A percentile compares a stretch with the other conserved stretches of the same genome.
Conservation (phyloP, 23 red algal genomes). For the Gracilaria domingensis region DNA sequence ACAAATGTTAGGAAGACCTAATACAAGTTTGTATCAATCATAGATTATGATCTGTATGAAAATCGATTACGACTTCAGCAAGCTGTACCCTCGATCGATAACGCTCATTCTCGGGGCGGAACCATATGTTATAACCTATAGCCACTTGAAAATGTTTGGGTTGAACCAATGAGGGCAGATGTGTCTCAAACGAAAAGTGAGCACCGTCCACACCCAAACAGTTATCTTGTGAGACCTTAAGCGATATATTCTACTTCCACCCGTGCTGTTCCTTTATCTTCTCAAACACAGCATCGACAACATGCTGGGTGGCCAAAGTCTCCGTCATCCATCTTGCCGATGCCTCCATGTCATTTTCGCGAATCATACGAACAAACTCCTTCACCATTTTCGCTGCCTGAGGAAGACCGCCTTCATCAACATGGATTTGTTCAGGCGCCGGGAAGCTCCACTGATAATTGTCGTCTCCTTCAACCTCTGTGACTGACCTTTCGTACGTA, state of each 20-base stretch:
- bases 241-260: not conserved
- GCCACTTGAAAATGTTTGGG: too few relatives aligned
- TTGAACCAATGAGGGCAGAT: too few relatives aligned
- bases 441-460: conserved; percentile 32
- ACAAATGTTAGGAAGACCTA: too few relatives aligned
- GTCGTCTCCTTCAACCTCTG: conserved; percentile 19
- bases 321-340: conserved; percentile 49
- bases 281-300: conserved; percentile 53
- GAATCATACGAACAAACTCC: conserved; percentile 46
- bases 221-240: too few relatives aligned
- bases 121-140: too few relatives aligned
- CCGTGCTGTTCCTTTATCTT: conserved; percentile 7
- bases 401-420: conserved; percentile 30
- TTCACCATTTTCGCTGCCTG: conserved; percentile 63
- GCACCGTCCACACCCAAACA: too few relatives aligned
- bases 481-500: conserved; percentile 18
- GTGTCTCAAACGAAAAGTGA: too few relatives aligned
- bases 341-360: conserved; percentile 36
- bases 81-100: too few relatives aligned
- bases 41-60: too few relatives aligned
- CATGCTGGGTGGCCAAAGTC: conserved; percentile 44
- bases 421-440: not conserved
- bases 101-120: too few relatives aligned
- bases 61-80: too few relatives aligned
- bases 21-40: too few relatives aligned